Evolutionary conservation across 306 rosid species (phyloP).

Genomic region (Betula pendula): DNA sequence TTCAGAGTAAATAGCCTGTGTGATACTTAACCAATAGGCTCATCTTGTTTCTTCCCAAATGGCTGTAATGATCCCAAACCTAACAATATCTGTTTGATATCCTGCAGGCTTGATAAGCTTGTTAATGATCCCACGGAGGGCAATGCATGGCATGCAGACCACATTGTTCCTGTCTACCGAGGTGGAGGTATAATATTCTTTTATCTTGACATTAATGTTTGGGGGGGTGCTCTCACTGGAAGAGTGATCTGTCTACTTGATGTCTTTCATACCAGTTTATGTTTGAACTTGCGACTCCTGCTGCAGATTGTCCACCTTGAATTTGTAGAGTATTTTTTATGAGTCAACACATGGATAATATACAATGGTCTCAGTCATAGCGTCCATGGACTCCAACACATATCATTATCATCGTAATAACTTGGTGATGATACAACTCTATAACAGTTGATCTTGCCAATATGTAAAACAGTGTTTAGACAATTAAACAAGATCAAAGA

Average conservation of each 20-base stretch:
- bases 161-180: constrained; percentile 82
- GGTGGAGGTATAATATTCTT: constrained; percentile 75
- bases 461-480: not conserved
- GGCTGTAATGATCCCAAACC: constrained; percentile 24
- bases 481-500: not conserved
- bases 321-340: not conserved
- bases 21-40: not conserved
- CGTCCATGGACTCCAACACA: not conserved
- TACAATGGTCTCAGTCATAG: not conserved
- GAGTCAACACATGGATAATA: not conserved
- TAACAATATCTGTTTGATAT: constrained; percentile 11
- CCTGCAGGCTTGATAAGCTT: constrained; percentile 77
- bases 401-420: not conserved
- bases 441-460: not conserved
- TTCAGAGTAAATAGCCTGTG: not conserved
- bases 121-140: constrained; percentile 85
- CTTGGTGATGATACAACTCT: not conserved
- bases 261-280: constrained; percentile 4
- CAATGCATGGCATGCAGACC: constrained; percentile 97
- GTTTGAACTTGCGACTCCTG: not conserved
- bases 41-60: not conserved
- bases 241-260: constrained; percentile 1
- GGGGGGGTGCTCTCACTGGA: constrained; percentile 13
- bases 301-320: not conserved
- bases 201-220: constrained; percentile 15